phyloP scores from a whole-genome alignment of 495 filamentous ascomycete species.

The Physcia stellaris region DNA sequence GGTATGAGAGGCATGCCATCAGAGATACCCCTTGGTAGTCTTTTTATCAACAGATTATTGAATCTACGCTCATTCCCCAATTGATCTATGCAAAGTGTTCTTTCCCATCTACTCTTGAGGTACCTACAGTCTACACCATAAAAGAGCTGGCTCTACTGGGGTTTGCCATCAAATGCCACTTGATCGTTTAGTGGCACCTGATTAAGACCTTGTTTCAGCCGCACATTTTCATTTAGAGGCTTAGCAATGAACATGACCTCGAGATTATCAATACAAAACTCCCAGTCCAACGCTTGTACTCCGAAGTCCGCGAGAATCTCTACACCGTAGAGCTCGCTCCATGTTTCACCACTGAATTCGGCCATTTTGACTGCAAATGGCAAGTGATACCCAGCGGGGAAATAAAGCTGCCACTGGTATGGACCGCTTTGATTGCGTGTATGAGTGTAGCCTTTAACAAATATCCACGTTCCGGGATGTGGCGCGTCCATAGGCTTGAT shows the following conservation, averaged over 20 bases:
- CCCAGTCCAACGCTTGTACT: constrained; percentile 16
- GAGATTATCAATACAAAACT: constrained; percentile 25
- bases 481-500: constrained; percentile 21
- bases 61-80: too few relatives aligned
- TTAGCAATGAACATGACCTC: constrained; percentile 15
- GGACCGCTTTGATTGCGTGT: not conserved
- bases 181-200: too few relatives aligned
- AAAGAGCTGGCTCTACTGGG: too few relatives aligned
- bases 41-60: too few relatives aligned
- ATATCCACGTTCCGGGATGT: constrained; percentile 9
- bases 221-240: too few relatives aligned
- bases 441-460: constrained; percentile 12
- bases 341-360: constrained; percentile 12
- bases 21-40: too few relatives aligned
- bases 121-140: too few relatives aligned
- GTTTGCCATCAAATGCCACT: too few relatives aligned
- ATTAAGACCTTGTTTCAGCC: too few relatives aligned
- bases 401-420: constrained; percentile 9
- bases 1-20: too few relatives aligned
- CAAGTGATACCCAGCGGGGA: constrained; percentile 5
- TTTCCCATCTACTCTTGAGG: too few relatives aligned
- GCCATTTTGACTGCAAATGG: constrained; percentile 17
- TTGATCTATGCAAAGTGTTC: too few relatives aligned
- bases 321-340: constrained; percentile 17
- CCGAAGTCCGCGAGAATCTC: constrained; percentile 18